Evolutionary conservation across 2,329 filamentous ascomycete genomes (phyloP), one percentile per base, ranked within the genome.

Genomic region (Colletotrichum lupini): DNA sequence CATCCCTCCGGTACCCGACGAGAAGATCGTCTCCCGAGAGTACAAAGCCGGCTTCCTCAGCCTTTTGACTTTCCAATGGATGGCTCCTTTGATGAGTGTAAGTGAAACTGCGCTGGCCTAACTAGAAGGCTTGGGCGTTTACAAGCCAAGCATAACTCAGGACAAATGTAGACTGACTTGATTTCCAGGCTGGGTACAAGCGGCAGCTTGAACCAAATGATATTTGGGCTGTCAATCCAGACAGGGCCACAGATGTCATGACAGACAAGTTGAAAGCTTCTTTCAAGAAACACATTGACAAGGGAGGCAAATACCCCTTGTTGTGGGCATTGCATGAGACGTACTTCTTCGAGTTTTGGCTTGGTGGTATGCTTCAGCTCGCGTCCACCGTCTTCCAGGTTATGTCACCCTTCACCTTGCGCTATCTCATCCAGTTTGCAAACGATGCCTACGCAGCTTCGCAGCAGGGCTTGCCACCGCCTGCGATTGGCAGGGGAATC

Each of bases 381-480:
- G 83, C 89, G 52, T 90, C 93, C n/a, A 90, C 92, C 64, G 83
- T 97, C 42, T 83, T 95, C 32, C 92, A 97, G 81, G 93, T 97
- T 69, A 87, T 98, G 73, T 91, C 94, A 1, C 97, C 96, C 1
- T 98, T 96, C 79, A 90, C 93, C 2, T 88, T 98, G 49, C 92
- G 95, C 58, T 98, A 93, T 81, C 87, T 98, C 24, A 98, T 98
- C 80, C 88, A 90, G 59, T 98, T 97, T 80, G 93, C 95, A 1
- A 89, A 91, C 22, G 89, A 95, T 70, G 95, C 95, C 4, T 98
- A 94, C 81, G 80, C 87, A 28, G 94, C 95, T 1, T 84, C 88
- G 30, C 81, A 82, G 9, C 82, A 81, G 0, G 84, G 84, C 8
- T 75, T 79, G 1, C 87, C 91, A 0, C 85, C 87, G 1, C 96